Evolutionary conservation across 768 basidiomycete genomes (phyloP), one percentile per base, ranked within the genome.

Genomic region (Melanogaster broomeanus): DNA sequence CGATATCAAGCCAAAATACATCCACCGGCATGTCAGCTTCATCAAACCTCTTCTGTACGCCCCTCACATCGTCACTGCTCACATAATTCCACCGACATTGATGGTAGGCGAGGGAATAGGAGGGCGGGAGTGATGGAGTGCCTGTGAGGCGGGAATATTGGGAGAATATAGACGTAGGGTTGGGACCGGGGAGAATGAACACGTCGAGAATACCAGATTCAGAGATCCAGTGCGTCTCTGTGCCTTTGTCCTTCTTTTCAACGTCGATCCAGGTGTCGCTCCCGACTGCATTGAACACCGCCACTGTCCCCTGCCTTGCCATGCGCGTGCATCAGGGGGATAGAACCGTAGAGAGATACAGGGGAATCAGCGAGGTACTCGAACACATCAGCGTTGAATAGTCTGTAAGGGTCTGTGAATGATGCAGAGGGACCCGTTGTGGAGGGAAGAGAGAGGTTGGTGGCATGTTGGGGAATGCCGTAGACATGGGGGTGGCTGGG

Each of bases 11-110:
- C 96, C 95, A 98, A 64, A 98, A 87, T 3, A 95, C 93, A 62
- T 98, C 96, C 12, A 98, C 83, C 0, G 97, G 97, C 51, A 98
- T 92, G 60, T 96, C 90, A 37, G 88, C 90, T 59, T 95, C 91
- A 52, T 99, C 97, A 61, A 99, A 97, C 45, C 87, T 77, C 63
- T 75, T 79, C 69, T 95, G 88, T 9, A 98, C 93, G 4, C 80
- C 77, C 11, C 92, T 79, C 9, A 99, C 78, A 67, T 98, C 97
- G 11, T 88, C 84, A 24, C 90, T 86, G 71, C 86, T 90, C 57
- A 96, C 78, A 63, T 99, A 98, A 66, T 99, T 98, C 97, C 97
- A 98, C 31, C 97, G 78, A 67, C 96, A 98, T 67, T 98, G 97
- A 69, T 98, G 97, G 63, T 99, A 96, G 0, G 86, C 97, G 51